Base-by-base conservation (phyloP, 139 green algal species). In the Chlamydomonas sphaeroides region DNA sequence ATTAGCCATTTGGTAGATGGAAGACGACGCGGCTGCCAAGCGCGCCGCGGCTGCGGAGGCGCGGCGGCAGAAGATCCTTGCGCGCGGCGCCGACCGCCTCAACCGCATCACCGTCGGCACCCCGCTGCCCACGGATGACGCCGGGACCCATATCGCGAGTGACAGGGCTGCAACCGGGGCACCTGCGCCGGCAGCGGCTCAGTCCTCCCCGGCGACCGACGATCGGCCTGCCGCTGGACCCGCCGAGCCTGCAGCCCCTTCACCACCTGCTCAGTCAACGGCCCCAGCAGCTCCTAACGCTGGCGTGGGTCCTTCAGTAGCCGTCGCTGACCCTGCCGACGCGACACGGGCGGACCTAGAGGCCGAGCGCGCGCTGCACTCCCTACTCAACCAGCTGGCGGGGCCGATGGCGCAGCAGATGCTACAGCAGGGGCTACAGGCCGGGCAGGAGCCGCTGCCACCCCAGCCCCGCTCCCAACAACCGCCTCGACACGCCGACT, bases 31-130 rank as follows among this genome's bases (percentile, higher is more conserved):
- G 14, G 73, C 73, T 45, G 57, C 73, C 3, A 80, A 69, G 25
- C 73, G 73, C 17, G 73, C 73, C 1, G 73, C 73, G 28, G 59
- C 61, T 7, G 73, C 73, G 7, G 73, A 80, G 59, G 73, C 73
- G 6, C 73, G 73, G 26, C 59, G 73, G 30, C 73, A 80, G n/a
- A 80, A 80, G 30, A 80, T 80, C 41, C 45, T 80, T 1, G 73
- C 73, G 15, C 26, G 73, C 35, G 73, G 73, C 39, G 26, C 73
- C 10, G 73, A 70, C 10, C 59, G 73, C 20, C 73, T 80, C 0
- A 70, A 61, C 56, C 39, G 73, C 26, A 80, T 80, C 30, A 80
- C 73, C 18, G 39, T 80, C 0, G 73, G 73, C 8, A 80, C 73
- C 5, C 59, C 73, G 0, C 5, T 71, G 0, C 23, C 63, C 0